Base-by-base conservation (phyloP, 2,329 filamentous ascomycete genomes). In the Boeremia exigua region DNA sequence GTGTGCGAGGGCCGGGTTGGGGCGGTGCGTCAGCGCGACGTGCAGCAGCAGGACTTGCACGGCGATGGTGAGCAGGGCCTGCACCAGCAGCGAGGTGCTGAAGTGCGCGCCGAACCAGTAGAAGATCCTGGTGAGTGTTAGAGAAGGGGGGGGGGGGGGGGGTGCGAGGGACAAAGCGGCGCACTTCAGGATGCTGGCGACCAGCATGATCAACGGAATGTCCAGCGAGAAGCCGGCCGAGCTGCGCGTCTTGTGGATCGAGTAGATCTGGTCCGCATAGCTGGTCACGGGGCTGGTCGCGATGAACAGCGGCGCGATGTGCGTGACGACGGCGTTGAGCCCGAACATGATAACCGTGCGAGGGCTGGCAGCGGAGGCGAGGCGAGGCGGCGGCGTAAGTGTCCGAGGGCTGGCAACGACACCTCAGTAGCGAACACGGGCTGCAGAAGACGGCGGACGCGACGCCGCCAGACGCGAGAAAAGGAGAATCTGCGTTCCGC, bases 181-280 rank as follows among this genome's bases (percentile, higher is more conserved):
- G 63, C 70, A 85, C 83, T 88, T 88, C 15, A 87, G 70, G 54
- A 88, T 86, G 33, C 84, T 87, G 30, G 86, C 82, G 53, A 86
- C 78, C 15, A 88, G 82, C 86, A 88, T 88, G 61, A 88, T 88
- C 65, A 88, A 74, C 14, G 86, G 86, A 33, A 88, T 87, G 67
- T 88, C 86, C 63, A 88, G 77, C 14, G 85, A 88, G 74, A 88
- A 88, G 29, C 86, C 86, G 30, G 82, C 82, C 4, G 85, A 87
- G 53, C 79, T 84, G 63, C 83, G 81, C 54, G 75, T 81, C 61
- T 81, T 81, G 74, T 87, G 82, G 67, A 88, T 88, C 63, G 82
- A 84, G 71, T 85, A 80, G 69, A 88, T 88, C 69, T 88, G 86
- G 72, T 88, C 86, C 58, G 84, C 81, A 76, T 88, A 88, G 63